Base-by-base conservation (phyloP, 352 stramenopile genomes). In the Globisporangium viniferum region DNA sequence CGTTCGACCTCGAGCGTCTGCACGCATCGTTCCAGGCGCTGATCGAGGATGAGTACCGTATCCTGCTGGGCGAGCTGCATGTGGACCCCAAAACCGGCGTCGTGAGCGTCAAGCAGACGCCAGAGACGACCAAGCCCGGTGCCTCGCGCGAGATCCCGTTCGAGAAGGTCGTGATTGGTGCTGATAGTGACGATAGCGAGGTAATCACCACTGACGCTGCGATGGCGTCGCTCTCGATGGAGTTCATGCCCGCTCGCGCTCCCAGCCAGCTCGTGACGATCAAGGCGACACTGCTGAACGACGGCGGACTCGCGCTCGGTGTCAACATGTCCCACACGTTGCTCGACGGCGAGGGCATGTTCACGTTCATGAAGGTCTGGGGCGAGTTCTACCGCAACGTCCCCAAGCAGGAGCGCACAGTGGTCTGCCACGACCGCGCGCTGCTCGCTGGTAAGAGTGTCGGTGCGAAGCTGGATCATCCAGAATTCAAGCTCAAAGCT, bases 321-420 rank as follows among this genome's bases (percentile, higher is more conserved):
- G 27, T 88, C 24, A 70, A 86, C 61, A 59, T 70, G 44, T 82
- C 49, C 27, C 81, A 91, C 68, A 72, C 56, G 3, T 58, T 91
- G 35, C 68, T 89, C 15, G 82, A 91, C 36, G 79, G 70, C 8
- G 75, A 89, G 48, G 74, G 56, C 1, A 70, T 84, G 59, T 87
- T 89, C 70, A 89, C 76, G 9, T 87, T 91, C 58, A 82, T 85
- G 72, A 83, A 76, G 35, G 66, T 75, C n/a, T 91, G 82, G 80
- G 78, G 79, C 7, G 69, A 81, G 65, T 76, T 83, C 67, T 89
- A 87, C 67, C 78, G 74, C 44, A 66, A 64, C 0, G 57, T 89
- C 1, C 39, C 58, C 12, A 70, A 75, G 27, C 27, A 69, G 2
- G 56, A 80, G 10, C 69, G 75, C 20, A 51, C 75, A 3, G 35